These are phyloP conservation scores for Cymbopogon citratus DNA, from an alignment of 176 grass and related monocot genomes.

Conservation along the genomic window DNA sequence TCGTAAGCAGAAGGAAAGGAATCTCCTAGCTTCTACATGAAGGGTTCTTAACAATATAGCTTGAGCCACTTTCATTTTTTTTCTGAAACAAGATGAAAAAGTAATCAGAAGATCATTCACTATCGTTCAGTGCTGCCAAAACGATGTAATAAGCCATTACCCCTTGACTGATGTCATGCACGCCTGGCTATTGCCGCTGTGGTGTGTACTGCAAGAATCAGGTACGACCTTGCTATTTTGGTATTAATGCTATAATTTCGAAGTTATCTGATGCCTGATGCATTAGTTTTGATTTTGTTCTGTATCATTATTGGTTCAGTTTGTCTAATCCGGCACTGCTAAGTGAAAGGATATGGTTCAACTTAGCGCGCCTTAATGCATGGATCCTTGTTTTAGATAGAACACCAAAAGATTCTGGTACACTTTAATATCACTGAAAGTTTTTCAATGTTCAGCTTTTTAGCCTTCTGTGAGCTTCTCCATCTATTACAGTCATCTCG, in stretches of 20 bases:
- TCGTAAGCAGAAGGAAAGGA: too few species aligned
- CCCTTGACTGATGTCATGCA: too few species aligned
- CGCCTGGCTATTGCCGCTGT: slow-evolving; percentile 87
- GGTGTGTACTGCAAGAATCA: slow-evolving; percentile 87
- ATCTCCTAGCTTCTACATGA: too few species aligned
- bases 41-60: too few species aligned
- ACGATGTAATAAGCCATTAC: too few species aligned
- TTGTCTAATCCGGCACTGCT: not conserved
- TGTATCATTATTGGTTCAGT: not conserved
- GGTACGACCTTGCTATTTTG: slow-evolving; percentile 32
- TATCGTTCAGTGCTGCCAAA: too few species aligned
- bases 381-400: not conserved
- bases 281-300: not conserved
- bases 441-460: not conserved
- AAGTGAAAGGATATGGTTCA: not conserved
- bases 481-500: not conserved
- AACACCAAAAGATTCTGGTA: not conserved
- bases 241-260: not conserved
- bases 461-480: not conserved
- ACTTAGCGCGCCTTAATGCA: not conserved
- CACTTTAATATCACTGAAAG: not conserved
- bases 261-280: not conserved
- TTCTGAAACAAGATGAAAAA: too few species aligned
- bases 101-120: too few species aligned
- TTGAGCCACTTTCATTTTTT: too few species aligned